phyloP scores from a whole-genome alignment of 192 early-diverging fungal species.

The Gaertneriomyces semiglobifer region DNA sequence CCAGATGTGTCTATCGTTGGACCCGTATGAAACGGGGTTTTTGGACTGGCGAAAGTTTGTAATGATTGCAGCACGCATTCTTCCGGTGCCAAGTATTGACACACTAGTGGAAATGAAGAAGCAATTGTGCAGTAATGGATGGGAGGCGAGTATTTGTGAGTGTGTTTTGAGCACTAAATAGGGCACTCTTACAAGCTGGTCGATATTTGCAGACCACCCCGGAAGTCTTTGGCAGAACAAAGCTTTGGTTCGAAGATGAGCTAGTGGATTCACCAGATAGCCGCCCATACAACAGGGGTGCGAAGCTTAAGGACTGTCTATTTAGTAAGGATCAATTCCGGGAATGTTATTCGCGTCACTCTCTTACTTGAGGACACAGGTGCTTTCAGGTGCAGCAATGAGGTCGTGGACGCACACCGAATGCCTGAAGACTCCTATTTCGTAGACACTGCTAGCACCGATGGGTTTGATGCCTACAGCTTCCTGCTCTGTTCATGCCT shows the following conservation, averaged over 20 bases:
- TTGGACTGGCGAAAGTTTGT: constrained; percentile 51
- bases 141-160: background rate
- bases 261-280: constrained; percentile 20
- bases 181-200: background rate
- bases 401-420: no score
- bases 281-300: constrained; percentile 44
- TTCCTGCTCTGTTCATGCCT: constrained; percentile 41
- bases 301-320: constrained; percentile 49
- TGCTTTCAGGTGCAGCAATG: no score
- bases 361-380: no score
- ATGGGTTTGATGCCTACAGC: constrained; percentile 32
- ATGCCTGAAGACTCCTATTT: no score
- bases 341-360: no score
- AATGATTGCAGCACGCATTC: constrained; percentile 35
- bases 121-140: background rate
- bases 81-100: constrained; percentile 37
- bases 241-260: constrained; percentile 55
- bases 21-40: constrained; percentile 56
- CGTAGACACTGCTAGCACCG: no score
- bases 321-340: constrained; percentile 30
- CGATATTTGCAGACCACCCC: background rate
- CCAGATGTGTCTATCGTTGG: constrained; percentile 35
- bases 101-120: constrained; percentile 9
- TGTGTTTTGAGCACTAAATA: background rate
- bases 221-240: no score